A percentile compares a stretch with the other conserved stretches of the same genome.
Evolutionary conservation across 1,139 yeast species (phyloP).

Genomic region (Nadsonia starkeyi-henricii): DNA sequence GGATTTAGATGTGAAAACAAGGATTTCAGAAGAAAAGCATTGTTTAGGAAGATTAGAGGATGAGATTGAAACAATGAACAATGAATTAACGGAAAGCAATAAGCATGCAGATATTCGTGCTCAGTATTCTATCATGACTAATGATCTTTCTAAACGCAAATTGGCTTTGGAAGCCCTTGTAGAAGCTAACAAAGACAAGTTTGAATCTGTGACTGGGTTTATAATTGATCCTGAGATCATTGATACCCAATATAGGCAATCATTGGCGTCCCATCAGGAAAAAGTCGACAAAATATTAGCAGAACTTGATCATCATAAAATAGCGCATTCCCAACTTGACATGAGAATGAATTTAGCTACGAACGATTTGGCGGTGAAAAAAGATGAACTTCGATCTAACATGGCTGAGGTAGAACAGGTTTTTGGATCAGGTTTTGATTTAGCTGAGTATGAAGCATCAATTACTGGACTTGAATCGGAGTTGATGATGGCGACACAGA

Average conservation of each 20-base stretch:
- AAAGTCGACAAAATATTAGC: slow-evolving; percentile 3
- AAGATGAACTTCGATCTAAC: background rate
- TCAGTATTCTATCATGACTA: slow-evolving; percentile 32
- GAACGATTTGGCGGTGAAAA: slow-evolving; percentile 5
- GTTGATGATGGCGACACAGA: slow-evolving; percentile 43
- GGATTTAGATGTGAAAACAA: slow-evolving; percentile 22
- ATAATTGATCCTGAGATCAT: slow-evolving; percentile 13
- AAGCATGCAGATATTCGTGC: slow-evolving; percentile 48
- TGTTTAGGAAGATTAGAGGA: slow-evolving; percentile 33
- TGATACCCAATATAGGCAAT: slow-evolving; percentile 1
- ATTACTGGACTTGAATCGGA: slow-evolving; percentile 47
- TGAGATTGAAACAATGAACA: slow-evolving; percentile 41
- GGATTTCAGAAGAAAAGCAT: slow-evolving; percentile 29
- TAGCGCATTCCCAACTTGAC: background rate
- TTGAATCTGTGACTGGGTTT: slow-evolving; percentile 12
- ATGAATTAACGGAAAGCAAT: slow-evolving; percentile 36
- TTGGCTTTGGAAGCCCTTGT: slow-evolving; percentile 19
- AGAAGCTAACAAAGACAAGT: slow-evolving; percentile 12
- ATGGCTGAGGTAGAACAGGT: background rate
- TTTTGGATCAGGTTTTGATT: background rate
- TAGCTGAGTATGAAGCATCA: slow-evolving; percentile 9
- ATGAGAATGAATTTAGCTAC: slow-evolving; percentile 1
- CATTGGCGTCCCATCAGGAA: background rate
- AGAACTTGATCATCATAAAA: background rate
- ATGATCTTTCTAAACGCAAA: slow-evolving; percentile 23